A percentile compares a stretch with the other conserved stretches of the same genome.
phyloP scores from a whole-genome alignment of 2,329 filamentous ascomycete species.

The Cladophialophora yegresii region DNA sequence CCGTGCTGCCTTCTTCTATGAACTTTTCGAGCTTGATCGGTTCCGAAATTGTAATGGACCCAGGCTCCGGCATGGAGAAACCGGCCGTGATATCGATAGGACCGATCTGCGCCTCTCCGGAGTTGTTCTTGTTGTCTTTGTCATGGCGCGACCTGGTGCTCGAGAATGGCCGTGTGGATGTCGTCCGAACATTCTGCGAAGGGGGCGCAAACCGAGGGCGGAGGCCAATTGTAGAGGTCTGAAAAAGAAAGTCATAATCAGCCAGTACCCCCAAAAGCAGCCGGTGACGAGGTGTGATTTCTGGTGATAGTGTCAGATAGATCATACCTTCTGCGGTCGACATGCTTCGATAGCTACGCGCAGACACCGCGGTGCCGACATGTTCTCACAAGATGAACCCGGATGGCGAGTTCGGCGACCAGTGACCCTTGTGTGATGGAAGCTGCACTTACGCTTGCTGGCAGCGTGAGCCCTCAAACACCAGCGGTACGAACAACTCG shows the following conservation, averaged over 20 bases:
- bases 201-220: slow-evolving; percentile 11
- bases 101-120: not conserved
- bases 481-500: not conserved
- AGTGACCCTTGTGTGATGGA: not conserved
- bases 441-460: not conserved
- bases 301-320: not conserved
- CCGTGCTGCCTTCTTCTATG: not conserved
- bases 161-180: slow-evolving; percentile 12
- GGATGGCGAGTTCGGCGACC: not conserved
- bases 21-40: slow-evolving; percentile 3
- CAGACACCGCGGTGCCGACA: slow-evolving; percentile 33
- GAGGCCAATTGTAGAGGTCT: slow-evolving; percentile 6
- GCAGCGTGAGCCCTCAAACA: not conserved
- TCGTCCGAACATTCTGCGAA: not conserved
- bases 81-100: slow-evolving; percentile 30
- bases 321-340: slow-evolving; percentile 32
- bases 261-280: not conserved
- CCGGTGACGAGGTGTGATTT: not conserved
- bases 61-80: slow-evolving; percentile 28
- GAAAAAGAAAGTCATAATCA: not conserved
- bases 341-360: slow-evolving; percentile 34
- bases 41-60: slow-evolving; percentile 21
- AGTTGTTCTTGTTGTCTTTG: slow-evolving; percentile 3
- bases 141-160: slow-evolving; percentile 16
- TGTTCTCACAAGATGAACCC: not conserved